Base-by-base conservation (phyloP, 2,329 filamentous ascomycete species). In the Metarhizium humberi region DNA sequence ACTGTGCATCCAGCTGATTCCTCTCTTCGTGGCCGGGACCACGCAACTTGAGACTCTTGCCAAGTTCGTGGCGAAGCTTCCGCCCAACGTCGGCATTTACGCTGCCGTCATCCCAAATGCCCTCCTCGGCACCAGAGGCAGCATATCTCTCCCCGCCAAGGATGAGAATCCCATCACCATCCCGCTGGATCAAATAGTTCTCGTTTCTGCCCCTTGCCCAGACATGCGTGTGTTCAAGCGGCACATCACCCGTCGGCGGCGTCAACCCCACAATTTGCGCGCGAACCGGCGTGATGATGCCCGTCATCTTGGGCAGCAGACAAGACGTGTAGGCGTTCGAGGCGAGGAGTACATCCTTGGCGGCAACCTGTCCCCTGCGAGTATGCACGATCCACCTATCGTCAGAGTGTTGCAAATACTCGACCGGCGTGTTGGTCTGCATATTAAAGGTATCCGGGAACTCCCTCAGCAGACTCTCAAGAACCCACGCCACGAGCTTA, bases 301-400 rank as follows among this genome's bases (percentile, higher is more conserved):
- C 81, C 8, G 80, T 75, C 61, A 92, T 86, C 38, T 73, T 66
- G 0, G 88, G 88, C 2, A 92, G 72, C 4, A 96, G 76, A 57
- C 85, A 78, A 1, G 88, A 89, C 0, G 90, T 92, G 69, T 95
- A 95, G 3, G 77, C 92, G 65, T 96, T 96, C 1, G 87, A 92
- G 4, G 89, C 87, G 16, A 95, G 78, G 18, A 96, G 77, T 20
- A 95, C 81, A 38, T 80, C 77, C 13, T 74, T 71, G 1, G 90
- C 77, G 0, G 67, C 67, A 55, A 95, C 78, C 46, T 71, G 73
- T n/a, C 90, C 91, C 25, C 90, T 82, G 0, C 76, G 69, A 0
- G 90, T 95, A 50, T 83, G 74, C 0, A 90, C 72, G 0, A 76
- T 75, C 82, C 87, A 92, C 3, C 65, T 64, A 10, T 56, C 59